phyloP scores from a whole-genome alignment of 176 grass and related monocot species.

The Canna indica region DNA sequence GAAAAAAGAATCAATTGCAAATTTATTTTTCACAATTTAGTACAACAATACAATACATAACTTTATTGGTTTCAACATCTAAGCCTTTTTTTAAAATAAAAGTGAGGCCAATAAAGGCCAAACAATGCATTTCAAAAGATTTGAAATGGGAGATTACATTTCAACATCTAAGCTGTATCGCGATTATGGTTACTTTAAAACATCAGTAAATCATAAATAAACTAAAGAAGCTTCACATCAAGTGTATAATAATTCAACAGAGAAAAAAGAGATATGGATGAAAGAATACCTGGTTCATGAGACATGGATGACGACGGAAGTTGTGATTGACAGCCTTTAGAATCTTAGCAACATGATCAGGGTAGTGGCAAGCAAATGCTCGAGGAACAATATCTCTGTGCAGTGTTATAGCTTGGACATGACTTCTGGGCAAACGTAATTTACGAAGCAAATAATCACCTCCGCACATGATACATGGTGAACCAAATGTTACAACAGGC shows the following conservation, averaged over 20 bases:
- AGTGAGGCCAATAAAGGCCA: too few species aligned
- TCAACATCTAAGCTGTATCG: background rate
- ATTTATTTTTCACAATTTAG: too few species aligned
- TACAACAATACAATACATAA: too few species aligned
- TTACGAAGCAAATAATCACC: slow-evolving; percentile 63
- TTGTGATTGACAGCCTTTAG: slow-evolving; percentile 80
- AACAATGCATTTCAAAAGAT: too few species aligned
- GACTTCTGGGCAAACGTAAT: slow-evolving; percentile 51
- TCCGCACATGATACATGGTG: slow-evolving; percentile 90
- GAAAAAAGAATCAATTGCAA: too few species aligned
- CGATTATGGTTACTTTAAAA: background rate
- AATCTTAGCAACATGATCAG: slow-evolving; percentile 73
- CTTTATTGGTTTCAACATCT: too few species aligned
- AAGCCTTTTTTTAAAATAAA: too few species aligned
- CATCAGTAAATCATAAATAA: too few species aligned
- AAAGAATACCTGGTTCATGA: slow-evolving; percentile 55
- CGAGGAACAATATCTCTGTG: slow-evolving; percentile 95
- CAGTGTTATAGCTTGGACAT: slow-evolving; percentile 65
- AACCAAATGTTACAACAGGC: slow-evolving; percentile 80
- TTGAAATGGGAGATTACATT: too few species aligned
- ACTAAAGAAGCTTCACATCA: too few species aligned
- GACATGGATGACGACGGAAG: slow-evolving; percentile 71
- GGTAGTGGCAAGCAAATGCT: slow-evolving; percentile 86
- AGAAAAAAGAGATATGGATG: background rate
- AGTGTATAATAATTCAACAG: too few species aligned